These are phyloP conservation scores for Thermochaetoides thermophila DNA, from an alignment of 495 filamentous ascomycete species.

Conservation along the genomic window DNA sequence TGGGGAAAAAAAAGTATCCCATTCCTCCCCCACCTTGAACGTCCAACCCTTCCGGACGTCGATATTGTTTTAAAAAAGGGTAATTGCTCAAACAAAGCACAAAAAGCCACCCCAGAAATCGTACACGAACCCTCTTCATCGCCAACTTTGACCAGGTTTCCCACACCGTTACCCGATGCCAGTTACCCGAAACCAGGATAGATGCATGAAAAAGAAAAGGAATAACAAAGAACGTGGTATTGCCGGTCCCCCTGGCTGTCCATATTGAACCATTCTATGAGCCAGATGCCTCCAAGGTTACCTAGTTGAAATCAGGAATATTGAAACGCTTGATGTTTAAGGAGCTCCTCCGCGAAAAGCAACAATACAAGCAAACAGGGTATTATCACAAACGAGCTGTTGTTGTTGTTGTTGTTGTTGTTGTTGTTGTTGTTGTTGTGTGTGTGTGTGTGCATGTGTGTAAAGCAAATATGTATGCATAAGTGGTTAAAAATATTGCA, in stretches of 20 bases:
- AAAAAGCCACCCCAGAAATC: no score
- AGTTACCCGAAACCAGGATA: constrained; percentile 16
- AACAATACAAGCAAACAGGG: constrained; percentile 17
- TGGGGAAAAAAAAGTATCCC: no score
- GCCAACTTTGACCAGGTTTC: no score
- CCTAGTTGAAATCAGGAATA: constrained; percentile 13
- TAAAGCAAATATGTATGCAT: no score
- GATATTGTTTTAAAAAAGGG: no score
- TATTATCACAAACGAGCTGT: constrained; percentile 22
- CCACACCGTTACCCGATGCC: no score
- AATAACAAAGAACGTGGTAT: constrained; percentile 13
- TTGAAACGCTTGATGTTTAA: constrained; percentile 6
- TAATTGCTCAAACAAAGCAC: no score
- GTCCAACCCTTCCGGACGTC: no score
- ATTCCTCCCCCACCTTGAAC: no score
- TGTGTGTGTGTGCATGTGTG: constrained; percentile 10
- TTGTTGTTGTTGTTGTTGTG: constrained; percentile 7
- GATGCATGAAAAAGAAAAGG: constrained; percentile 21
- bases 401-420: no score
- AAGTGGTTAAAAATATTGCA: no score
- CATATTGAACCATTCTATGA: constrained; percentile 21
- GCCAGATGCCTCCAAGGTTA: constrained; percentile 16
- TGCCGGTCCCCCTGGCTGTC: constrained; percentile 12
- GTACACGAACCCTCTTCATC: no score
- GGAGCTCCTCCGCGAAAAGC: constrained; percentile 2